Conservation (phyloP, 306 rosid genomes). For the Morella rubra region DNA sequence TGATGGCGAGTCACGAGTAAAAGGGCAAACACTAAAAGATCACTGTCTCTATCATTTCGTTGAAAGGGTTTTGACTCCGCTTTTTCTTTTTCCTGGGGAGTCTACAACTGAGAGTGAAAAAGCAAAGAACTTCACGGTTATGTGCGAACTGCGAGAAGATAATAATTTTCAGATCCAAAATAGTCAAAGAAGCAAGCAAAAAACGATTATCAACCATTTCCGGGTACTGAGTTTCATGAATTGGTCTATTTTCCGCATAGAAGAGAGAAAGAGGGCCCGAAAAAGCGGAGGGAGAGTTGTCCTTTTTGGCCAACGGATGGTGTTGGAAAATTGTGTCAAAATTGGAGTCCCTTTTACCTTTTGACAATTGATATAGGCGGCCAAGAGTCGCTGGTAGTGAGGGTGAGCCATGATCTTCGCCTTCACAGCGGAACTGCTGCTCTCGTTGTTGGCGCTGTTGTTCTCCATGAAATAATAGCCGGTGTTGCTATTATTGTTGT, state of each 20-base stretch:
- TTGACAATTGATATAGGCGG: slow-evolving; percentile 87
- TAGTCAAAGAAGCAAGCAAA: slow-evolving; percentile 19
- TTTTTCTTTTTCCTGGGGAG: background rate
- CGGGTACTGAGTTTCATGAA: slow-evolving; percentile 4
- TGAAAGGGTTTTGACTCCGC: slow-evolving; percentile 33
- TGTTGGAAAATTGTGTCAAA: slow-evolving; percentile 11
- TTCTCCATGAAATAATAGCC: slow-evolving; percentile 71
- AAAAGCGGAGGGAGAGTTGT: background rate
- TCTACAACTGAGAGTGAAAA: background rate
- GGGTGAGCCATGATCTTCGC: slow-evolving; percentile 98
- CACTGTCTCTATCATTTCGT: slow-evolving; percentile 28
- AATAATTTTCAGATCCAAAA: slow-evolving; percentile 41
- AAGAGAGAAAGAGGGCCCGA: background rate
- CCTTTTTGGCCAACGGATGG: slow-evolving; percentile 16
- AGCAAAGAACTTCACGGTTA: slow-evolving; percentile 6
- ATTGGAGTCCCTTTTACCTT: slow-evolving; percentile 51
- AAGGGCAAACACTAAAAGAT: background rate
- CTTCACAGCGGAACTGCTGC: slow-evolving; percentile 47
- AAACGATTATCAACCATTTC: slow-evolving; percentile 27
- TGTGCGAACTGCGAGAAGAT: background rate
- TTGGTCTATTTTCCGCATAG: background rate
- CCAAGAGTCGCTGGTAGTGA: slow-evolving; percentile 88
- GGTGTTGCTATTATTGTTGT: slow-evolving; percentile 18
- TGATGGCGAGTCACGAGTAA: slow-evolving; percentile 1
- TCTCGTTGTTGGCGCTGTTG: slow-evolving; percentile 24